These are phyloP conservation scores for Ormosia emarginata DNA, from an alignment of 306 rosid species.

Conservation along the genomic window DNA sequence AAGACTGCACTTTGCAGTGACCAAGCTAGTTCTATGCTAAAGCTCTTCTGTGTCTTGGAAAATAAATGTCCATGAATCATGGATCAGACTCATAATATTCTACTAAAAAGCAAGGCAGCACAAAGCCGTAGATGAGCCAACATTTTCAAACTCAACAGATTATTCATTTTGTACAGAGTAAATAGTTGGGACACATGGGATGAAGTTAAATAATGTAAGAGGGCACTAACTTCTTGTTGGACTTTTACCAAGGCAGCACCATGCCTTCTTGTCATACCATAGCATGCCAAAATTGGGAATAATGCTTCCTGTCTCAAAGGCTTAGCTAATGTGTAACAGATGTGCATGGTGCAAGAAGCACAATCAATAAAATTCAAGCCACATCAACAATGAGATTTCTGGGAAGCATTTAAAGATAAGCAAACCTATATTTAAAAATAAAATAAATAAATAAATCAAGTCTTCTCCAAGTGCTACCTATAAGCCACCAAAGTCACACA, in stretches of 20 bases:
- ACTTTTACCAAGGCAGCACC: background rate
- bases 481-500: background rate
- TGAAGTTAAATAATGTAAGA: background rate
- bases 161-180: background rate
- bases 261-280: background rate
- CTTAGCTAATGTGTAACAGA: background rate
- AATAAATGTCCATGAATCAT: background rate
- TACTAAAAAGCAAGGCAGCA: background rate
- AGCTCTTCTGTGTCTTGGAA: background rate
- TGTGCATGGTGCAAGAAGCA: background rate
- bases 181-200: background rate
- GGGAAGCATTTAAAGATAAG: background rate
- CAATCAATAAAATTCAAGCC: constrained; percentile 6
- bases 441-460: background rate
- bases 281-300: background rate
- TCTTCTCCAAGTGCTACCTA: background rate
- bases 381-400: background rate
- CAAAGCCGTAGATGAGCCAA: background rate
- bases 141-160: background rate
- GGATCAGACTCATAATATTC: background rate
- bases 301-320: background rate
- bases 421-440: background rate
- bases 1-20: background rate
- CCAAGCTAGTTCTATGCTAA: background rate
- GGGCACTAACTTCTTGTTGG: background rate